phyloP scores from a whole-genome alignment of 2,329 filamentous ascomycete species.

The Zymoseptoria crescenta region DNA sequence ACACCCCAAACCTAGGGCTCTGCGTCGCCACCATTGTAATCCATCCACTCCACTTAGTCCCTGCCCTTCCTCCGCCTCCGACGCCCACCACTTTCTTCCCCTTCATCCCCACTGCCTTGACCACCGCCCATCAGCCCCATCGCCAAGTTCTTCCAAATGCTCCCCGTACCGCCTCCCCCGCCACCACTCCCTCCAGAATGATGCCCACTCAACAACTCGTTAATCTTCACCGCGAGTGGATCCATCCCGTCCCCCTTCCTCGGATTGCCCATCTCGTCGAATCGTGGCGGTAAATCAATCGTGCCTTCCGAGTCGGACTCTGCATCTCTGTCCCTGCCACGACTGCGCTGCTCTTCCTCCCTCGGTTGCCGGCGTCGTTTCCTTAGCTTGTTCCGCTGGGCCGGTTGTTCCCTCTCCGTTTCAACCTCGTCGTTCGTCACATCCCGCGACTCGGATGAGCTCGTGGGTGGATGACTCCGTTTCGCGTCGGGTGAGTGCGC shows the following conservation, averaged over 20 bases:
- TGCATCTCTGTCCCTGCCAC: constrained; percentile 12
- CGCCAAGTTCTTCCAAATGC: constrained; percentile 21
- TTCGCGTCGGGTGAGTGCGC: constrained; percentile 24
- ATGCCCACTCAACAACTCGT: constrained; percentile 25
- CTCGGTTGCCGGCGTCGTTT: constrained; percentile 16
- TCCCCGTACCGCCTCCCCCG: constrained; percentile 17
- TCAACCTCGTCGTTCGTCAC: neutral
- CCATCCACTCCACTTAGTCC: neutral
- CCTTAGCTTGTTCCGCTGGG: constrained; percentile 14
- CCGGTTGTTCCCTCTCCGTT: constrained; percentile 6
- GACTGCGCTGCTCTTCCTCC: constrained; percentile 12
- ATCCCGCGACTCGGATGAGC: neutral
- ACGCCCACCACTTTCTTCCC: neutral
- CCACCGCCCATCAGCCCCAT: constrained; percentile 14
- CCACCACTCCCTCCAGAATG: neutral
- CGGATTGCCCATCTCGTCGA: constrained; percentile 29
- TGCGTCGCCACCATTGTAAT: too few species aligned
- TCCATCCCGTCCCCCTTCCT: constrained; percentile 19
- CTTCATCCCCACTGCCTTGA: neutral
- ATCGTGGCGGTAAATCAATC: constrained; percentile 30
- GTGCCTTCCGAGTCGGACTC: constrained; percentile 23
- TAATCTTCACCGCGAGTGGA: constrained; percentile 24
- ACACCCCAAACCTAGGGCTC: neutral
- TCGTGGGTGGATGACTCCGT: constrained; percentile 8
- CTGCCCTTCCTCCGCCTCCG: neutral